phyloP scores from a whole-genome alignment of 495 filamentous ascomycete genomes.

The Glarea lozoyensis region DNA sequence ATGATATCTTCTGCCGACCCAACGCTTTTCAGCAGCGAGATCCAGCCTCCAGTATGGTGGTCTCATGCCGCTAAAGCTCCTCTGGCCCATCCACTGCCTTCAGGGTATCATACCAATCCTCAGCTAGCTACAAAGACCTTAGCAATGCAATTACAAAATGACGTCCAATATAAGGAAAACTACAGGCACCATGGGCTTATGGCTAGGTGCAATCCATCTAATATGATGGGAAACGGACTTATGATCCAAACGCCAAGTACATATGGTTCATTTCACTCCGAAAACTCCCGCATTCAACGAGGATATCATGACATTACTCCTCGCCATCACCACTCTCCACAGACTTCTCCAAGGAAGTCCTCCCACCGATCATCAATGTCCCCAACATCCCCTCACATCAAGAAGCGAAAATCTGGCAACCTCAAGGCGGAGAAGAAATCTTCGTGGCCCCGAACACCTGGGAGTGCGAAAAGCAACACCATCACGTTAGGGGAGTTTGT shows the following conservation, averaged over 20 bases:
- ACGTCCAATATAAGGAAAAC: constrained; percentile 9
- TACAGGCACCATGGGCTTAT: constrained; percentile 1
- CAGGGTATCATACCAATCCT: constrained; percentile 10
- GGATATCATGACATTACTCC: constrained; percentile 2
- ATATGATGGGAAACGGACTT: constrained; percentile 15
- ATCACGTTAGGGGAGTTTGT: constrained; percentile 73
- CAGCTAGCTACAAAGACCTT: constrained; percentile 15
- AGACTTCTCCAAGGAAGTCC: not conserved
- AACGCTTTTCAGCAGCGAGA: not conserved
- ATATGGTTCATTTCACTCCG: constrained; percentile 9
- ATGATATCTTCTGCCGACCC: too few species aligned
- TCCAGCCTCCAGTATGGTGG: constrained; percentile 18
- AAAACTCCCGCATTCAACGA: constrained; percentile 3
- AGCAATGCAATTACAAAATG: constrained; percentile 17
- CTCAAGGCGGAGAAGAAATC: constrained; percentile 3
- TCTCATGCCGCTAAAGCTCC: constrained; percentile 9
- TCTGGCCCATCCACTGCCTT: constrained; percentile 18
- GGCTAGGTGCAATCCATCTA: too few species aligned
- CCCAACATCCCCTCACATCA: constrained; percentile 3
- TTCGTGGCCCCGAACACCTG: not conserved
- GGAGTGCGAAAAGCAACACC: constrained; percentile 17
- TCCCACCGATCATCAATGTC: not conserved
- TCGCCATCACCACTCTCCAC: constrained; percentile 1
- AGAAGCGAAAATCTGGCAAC: constrained; percentile 11
- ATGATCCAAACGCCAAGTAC: constrained; percentile 19